Base-by-base conservation (phyloP, 306 rosid genomes). In the Cicer arietinum region DNA sequence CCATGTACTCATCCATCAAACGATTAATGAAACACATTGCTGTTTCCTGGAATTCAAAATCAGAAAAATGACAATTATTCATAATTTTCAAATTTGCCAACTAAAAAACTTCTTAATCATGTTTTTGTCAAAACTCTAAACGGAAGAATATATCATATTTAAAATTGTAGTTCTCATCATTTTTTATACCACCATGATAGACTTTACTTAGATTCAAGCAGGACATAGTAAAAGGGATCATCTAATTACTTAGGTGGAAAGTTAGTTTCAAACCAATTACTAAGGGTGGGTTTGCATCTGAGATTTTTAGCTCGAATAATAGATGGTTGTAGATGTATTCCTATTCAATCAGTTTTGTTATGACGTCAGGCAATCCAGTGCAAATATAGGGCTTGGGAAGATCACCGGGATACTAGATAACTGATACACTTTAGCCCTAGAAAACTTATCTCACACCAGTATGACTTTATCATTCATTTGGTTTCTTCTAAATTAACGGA, bases 21-120 rank as follows among this genome's bases (percentile, higher is more conserved):
- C 81, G 87, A 59, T 89, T 86, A 81, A 91, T 89, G 78, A 94
- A 94, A 67, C 85, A 62, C 18, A 84, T 68, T 57, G 97, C 93
- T 42, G 87, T 90, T 76, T 81, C 80, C 97, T 93, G 88, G 41
- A 74, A 79, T 13, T 70, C 68, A 66, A 78, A 14, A 79, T 4
- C n/a, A 7, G 22, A 64, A 14, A 30, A 13, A 62, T 75, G 9
- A 10, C 6, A 62, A 44, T 16, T 61, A 12, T 1, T 39, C 6
- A 41, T 17, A 51, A 45, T 44, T 73, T 63, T 14, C 16, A 42
- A 53, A 30, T 52, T 45, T 42, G 16, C 18, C 35, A 44, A 11
- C 7, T 8, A 77, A 46, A 79, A 30, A 2, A 14, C 6, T 46
- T 7, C 12, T 22, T 52, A 4, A 1, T 17, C 25, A 8, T 17